A percentile compares a stretch with the other conserved stretches of the same genome.
phyloP scores from a whole-genome alignment of 2,329 filamentous ascomycete genomes.

The Epichloe uncinata region DNA sequence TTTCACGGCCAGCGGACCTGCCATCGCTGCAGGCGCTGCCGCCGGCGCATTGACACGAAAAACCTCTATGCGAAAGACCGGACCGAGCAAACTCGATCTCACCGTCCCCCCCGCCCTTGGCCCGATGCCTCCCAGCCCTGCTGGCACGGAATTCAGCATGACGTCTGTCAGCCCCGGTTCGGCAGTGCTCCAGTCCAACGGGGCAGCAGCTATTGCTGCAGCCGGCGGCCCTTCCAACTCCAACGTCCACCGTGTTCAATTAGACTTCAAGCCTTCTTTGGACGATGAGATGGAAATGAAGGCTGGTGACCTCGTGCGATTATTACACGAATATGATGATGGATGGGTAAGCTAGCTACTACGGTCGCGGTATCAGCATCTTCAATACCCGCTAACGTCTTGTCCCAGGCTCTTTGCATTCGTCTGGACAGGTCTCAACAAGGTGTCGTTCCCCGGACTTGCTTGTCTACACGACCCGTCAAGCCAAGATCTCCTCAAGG shows the following conservation, averaged over 20 bases:
- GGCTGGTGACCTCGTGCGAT: slow-evolving; percentile 70
- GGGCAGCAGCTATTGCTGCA: slow-evolving; percentile 47
- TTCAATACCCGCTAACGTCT: background rate
- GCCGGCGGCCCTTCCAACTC: slow-evolving; percentile 45
- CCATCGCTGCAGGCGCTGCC: slow-evolving; percentile 15
- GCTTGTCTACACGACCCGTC: slow-evolving; percentile 80
- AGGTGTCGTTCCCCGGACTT: slow-evolving; percentile 87
- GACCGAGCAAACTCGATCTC: slow-evolving; percentile 38
- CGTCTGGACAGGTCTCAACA: slow-evolving; percentile 82
- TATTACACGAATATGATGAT: slow-evolving; percentile 95
- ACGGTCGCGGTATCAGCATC: slow-evolving; percentile 10
- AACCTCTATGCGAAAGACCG: slow-evolving; percentile 41
- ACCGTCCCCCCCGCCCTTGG: slow-evolving; percentile 28
- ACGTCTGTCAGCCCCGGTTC: slow-evolving; percentile 37
- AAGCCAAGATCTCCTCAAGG: slow-evolving; percentile 57
- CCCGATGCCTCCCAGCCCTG: slow-evolving; percentile 41
- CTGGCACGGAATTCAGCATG: slow-evolving; percentile 49
- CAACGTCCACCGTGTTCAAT: slow-evolving; percentile 79
- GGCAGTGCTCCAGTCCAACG: slow-evolving; percentile 21
- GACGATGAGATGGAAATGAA: slow-evolving; percentile 78
- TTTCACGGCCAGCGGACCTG: slow-evolving; percentile 25
- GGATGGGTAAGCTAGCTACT: slow-evolving; percentile 63
- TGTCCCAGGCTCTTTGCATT: slow-evolving; percentile 61
- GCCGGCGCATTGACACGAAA: slow-evolving; percentile 34
- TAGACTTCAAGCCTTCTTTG: slow-evolving; percentile 88